Percentiles rank a stretch among this genome's conserved stretches.
phyloP scores from a whole-genome alignment of 352 stramenopile genomes.

The Phytopythium aichiense region DNA sequence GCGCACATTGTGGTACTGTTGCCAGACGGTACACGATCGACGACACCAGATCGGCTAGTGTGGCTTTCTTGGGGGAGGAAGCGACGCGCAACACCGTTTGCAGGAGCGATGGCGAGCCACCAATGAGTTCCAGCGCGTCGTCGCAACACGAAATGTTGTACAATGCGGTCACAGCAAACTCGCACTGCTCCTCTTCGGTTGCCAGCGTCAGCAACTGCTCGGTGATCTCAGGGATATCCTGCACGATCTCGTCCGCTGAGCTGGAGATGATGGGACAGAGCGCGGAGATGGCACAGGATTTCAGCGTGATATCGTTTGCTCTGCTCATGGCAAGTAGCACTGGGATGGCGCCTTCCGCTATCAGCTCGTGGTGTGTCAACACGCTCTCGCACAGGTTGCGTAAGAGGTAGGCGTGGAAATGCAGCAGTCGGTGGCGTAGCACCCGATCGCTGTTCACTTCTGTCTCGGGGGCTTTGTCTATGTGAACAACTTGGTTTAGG shows the following conservation, averaged over 20 bases:
- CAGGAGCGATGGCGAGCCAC: constrained; percentile 26
- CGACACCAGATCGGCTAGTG: constrained; percentile 43
- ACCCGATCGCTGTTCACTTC: neutral
- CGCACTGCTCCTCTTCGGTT: constrained; percentile 17
- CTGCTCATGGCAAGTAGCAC: constrained; percentile 62
- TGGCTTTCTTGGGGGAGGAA: constrained; percentile 16
- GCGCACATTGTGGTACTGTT: constrained; percentile 7
- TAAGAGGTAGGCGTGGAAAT: constrained; percentile 64
- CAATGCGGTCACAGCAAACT: constrained; percentile 58
- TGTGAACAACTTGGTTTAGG: neutral
- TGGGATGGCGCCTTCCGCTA: constrained; percentile 47
- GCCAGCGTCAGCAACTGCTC: constrained; percentile 51
- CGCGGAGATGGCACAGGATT: constrained; percentile 64
- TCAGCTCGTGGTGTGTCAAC: constrained; percentile 66
- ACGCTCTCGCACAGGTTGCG: constrained; percentile 72
- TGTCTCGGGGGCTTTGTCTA: neutral
- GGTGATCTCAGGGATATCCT: constrained; percentile 51
- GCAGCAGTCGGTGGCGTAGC: constrained; percentile 25
- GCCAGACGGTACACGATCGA: constrained; percentile 57
- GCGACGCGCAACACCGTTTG: constrained; percentile 38
- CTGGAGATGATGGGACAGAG: constrained; percentile 63
- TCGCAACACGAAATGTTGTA: constrained; percentile 81
- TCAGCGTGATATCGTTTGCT: constrained; percentile 39
- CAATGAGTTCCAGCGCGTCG: constrained; percentile 46
- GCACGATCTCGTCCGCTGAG: constrained; percentile 46